These are phyloP conservation scores for Verbena officinalis DNA, from an alignment of 257 asterid species.

Conservation along the genomic window DNA sequence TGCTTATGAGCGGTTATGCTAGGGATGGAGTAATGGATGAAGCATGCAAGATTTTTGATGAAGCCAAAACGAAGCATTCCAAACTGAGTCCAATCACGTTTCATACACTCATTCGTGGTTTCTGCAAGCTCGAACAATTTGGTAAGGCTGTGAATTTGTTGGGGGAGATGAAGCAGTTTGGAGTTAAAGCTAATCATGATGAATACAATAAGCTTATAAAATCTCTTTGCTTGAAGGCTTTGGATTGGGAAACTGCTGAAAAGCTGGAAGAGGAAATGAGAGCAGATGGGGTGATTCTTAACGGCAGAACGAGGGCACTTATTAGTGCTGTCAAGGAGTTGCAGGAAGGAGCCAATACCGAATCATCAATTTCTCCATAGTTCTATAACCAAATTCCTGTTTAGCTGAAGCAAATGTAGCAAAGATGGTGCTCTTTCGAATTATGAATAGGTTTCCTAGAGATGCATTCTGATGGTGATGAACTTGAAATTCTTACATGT, in stretches of 20 bases:
- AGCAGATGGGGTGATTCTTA: slow-evolving; percentile 60
- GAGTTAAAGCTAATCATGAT: slow-evolving; percentile 63
- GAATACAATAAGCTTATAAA: slow-evolving; percentile 83
- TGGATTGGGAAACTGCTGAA: slow-evolving; percentile 82
- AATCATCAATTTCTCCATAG: slow-evolving; percentile 22
- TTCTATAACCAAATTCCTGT: background rate
- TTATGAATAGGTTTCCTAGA: slow-evolving; percentile 7
- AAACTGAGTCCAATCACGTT: slow-evolving; percentile 65
- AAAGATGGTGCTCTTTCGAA: background rate
- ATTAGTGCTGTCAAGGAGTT: slow-evolving; percentile 81
- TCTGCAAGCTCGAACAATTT: slow-evolving; percentile 76
- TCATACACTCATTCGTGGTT: slow-evolving; percentile 77
- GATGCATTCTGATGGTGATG: slow-evolving; percentile 10
- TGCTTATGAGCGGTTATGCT: slow-evolving; percentile 69
- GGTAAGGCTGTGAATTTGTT: slow-evolving; percentile 67
- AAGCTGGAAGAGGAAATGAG: slow-evolving; percentile 71
- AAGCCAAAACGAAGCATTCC: slow-evolving; percentile 68
- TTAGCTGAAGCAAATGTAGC: slow-evolving; percentile 20
- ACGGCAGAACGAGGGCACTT: slow-evolving; percentile 71
- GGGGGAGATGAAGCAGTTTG: slow-evolving; percentile 70
- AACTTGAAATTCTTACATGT: slow-evolving; percentile 19
- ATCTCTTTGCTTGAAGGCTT: slow-evolving; percentile 80
- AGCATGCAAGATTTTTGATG: slow-evolving; percentile 67
- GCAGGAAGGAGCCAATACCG: slow-evolving; percentile 45
- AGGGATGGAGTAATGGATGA: slow-evolving; percentile 68